A percentile compares a stretch with the other conserved stretches of the same genome.
Evolutionary conservation across 73 alveolate genomes (phyloP).

Genomic region (Blepharisma japonicum): DNA sequence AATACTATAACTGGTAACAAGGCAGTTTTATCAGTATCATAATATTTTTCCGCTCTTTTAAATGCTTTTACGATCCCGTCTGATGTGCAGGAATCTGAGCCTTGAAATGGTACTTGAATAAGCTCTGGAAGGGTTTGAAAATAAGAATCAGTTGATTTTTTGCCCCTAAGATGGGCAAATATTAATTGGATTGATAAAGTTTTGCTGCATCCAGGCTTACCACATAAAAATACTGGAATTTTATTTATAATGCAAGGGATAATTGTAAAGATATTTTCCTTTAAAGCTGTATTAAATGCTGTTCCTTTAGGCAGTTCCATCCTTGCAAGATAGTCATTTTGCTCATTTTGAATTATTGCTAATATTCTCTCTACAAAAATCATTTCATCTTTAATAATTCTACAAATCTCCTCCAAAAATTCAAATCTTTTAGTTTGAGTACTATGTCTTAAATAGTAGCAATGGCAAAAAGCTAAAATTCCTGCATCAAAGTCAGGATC

Average conservation of each 20-base stretch:
- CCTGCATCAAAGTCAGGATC: constrained; percentile 31
- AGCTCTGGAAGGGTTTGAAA: constrained; percentile 14
- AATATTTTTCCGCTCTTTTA: constrained; percentile 13
- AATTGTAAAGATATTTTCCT: constrained; percentile 55
- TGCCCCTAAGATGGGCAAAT: constrained; percentile 27
- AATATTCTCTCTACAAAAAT: constrained; percentile 2
- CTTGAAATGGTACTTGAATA: constrained; percentile 13
- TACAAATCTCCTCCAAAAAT: background rate
- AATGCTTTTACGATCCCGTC: constrained; percentile 22
- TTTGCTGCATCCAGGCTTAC: constrained; percentile 72
- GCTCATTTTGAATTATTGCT: background rate
- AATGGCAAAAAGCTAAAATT: constrained; percentile 47
- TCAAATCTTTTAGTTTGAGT: constrained; percentile 35
- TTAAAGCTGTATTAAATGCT: constrained; percentile 46
- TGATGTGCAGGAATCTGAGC: constrained; percentile 38
- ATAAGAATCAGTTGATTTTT: constrained; percentile 16
- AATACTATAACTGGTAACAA: constrained; percentile 33
- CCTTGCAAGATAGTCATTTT: constrained; percentile 9
- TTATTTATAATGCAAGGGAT: constrained; percentile 52
- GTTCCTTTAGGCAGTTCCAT: constrained; percentile 23
- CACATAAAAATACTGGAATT: constrained; percentile 62
- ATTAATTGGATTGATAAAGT: constrained; percentile 50
- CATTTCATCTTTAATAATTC: background rate
- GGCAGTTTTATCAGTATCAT: background rate
- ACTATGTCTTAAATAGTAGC: constrained; percentile 52